Evolutionary conservation across 176 grass and related monocot species (phyloP).

Genomic region (Eleusine coracana): DNA sequence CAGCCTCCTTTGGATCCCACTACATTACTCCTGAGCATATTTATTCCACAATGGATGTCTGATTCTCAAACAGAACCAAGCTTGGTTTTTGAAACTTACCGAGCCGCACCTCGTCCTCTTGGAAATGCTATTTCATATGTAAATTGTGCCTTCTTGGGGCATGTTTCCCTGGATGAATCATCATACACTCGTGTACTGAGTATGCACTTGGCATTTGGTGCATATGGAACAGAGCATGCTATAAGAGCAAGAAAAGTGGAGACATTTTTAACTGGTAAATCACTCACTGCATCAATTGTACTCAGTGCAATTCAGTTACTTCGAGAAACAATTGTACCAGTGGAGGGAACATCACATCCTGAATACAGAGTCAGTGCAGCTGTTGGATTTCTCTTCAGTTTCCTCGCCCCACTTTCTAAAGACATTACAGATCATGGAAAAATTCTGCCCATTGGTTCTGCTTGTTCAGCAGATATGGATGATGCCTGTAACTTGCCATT

Average conservation of each 20-base stretch:
- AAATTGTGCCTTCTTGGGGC: conserved; percentile 62
- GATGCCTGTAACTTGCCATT: conserved; percentile 28
- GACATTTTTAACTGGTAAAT: conserved; percentile 56
- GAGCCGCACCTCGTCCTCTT: conserved; percentile 68
- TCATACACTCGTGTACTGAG: conserved; percentile 41
- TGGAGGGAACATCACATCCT: conserved; percentile 58
- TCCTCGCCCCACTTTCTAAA: conserved; percentile 59
- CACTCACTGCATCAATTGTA: conserved; percentile 49
- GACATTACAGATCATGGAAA: conserved; percentile 40
- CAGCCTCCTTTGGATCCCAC: conserved; percentile 46
- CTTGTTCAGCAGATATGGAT: conserved; percentile 28
- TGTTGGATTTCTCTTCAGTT: conserved; percentile 74
- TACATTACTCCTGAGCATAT: conserved; percentile 69
- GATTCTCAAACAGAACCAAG: not conserved
- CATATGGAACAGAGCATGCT: conserved; percentile 75
- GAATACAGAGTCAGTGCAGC: conserved; percentile 74
- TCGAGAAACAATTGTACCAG: conserved; percentile 59
- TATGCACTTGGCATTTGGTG: conserved; percentile 68
- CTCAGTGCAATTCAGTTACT: conserved; percentile 58
- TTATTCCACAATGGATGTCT: conserved; percentile 57
- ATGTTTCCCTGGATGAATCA: conserved; percentile 43
- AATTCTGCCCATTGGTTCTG: not conserved
- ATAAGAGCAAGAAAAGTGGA: conserved; percentile 73
- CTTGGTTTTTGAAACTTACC: conserved; percentile 65
- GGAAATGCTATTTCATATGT: conserved; percentile 81